phyloP scores from a whole-genome alignment of 345 rosid genomes.

The Luvunga scandens region DNA sequence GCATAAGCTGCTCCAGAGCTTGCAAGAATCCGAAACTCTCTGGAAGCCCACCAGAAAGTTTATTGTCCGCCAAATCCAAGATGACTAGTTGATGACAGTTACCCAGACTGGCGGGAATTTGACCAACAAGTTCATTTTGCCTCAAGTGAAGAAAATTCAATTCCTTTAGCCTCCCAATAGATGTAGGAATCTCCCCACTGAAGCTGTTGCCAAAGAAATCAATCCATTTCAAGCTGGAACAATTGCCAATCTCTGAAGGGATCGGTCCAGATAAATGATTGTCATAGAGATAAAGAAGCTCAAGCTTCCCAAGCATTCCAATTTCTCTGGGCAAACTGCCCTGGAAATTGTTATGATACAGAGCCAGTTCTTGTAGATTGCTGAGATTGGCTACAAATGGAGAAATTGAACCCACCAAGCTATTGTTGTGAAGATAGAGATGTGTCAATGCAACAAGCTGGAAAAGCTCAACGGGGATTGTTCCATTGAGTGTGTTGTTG shows the following conservation, averaged over 20 bases:
- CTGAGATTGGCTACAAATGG: constrained; percentile 61
- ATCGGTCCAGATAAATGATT: constrained; percentile 67
- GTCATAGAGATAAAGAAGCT: constrained; percentile 71
- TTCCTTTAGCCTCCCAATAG: constrained; percentile 56
- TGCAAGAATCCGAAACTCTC: constrained; percentile 49
- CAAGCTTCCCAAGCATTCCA: constrained; percentile 48
- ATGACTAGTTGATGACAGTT: constrained; percentile 65
- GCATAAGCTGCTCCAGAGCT: constrained; percentile 68
- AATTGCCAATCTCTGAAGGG: constrained; percentile 81
- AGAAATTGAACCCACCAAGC: constrained; percentile 68
- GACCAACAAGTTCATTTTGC: constrained; percentile 69
- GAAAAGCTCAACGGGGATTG: constrained; percentile 57
- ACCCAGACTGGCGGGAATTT: constrained; percentile 68
- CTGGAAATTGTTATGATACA: constrained; percentile 72
- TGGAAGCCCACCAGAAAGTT: constrained; percentile 65
- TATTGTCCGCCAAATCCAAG: constrained; percentile 88
- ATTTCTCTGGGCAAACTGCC: constrained; percentile 71
- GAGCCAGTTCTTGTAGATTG: constrained; percentile 59
- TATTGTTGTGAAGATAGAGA: constrained; percentile 88
- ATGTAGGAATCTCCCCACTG: constrained; percentile 60
- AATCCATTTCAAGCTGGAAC: constrained; percentile 67
- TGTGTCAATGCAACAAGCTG: constrained; percentile 48
- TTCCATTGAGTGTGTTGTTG: constrained; percentile 64
- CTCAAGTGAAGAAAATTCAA: constrained; percentile 71
- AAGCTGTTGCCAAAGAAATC: constrained; percentile 81